Base-by-base conservation (phyloP, 1,284 basidiomycete genomes). In the Thecaphora thlaspeos region DNA sequence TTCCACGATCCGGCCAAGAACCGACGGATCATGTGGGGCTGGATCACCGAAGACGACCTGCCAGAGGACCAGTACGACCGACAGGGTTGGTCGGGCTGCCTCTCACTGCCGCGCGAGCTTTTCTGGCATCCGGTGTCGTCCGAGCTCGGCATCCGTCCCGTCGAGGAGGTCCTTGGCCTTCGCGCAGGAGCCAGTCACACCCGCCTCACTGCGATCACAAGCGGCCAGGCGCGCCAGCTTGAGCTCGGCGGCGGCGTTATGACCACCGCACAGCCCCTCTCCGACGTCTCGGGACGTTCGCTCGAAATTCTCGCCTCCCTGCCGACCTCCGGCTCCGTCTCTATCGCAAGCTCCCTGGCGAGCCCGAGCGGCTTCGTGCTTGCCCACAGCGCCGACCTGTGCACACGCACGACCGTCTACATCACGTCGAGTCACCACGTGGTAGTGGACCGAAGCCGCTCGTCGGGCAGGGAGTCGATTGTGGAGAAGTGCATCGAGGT, bases 21-120 rank as follows among this genome's bases (percentile, higher is more conserved):
- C 10, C 58, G 66, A 14, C 44, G 68, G 10, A 49, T 71, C 42
- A 59, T 71, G 51, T 71, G 68, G 68, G 62, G 65, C 8, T 71
- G 69, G 69, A 59, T 71, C 39, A 60, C 69, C 2, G 69, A 71
- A 19, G 69, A 71, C 38, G 67, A 69, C 37, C 41, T 71, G 19
- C 49, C 58, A 9, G 59, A 63, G 17, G 40, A 41, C 21, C 58
- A 64, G 37, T 62, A 62, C 53, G 36, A 69, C 19, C 54, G 51
- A 2, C 69, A 71, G 38, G 69, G 69, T 2, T 71, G 69, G 69
- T 50, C 62, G 0, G 69, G 69, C 4, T 43, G 55, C 36, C 57
- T 71, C 42, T 56, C 63, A 23, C 44, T 71, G 7, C 69, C 69
- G 8, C 51, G 69, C 21, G 67, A 67, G 18, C 39, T 71, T 12